Evolutionary conservation across 768 basidiomycete species (phyloP), one percentile per base, ranked within the genome.

Genomic region (Xerocomellus intermedius): DNA sequence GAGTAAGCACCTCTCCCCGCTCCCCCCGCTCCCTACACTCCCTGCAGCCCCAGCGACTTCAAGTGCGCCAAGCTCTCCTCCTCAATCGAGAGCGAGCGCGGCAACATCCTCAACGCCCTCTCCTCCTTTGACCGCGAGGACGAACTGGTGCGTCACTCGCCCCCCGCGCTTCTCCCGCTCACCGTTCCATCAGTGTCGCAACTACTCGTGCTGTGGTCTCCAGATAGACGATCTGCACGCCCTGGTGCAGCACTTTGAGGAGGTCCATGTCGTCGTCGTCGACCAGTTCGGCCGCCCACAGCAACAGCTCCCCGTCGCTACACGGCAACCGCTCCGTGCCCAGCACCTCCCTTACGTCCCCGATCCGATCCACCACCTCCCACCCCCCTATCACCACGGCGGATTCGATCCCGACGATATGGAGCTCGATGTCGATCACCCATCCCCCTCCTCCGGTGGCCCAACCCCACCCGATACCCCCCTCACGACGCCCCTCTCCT

Each of bases 241-340:
- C 3, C 84, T 96, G 12, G 81, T 96, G 3, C 91, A 95, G 71
- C 94, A 96, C 67, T 94, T 95, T 60, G 94, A 96, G 65, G 88
- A 93, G 56, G 84, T 85, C 44, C 94, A 96, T 68, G 89, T 95
- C 68, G 80, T 90, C 65, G 84, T 92, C 55, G 68, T 87, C 41
- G 76, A 80, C 58, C 73, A 77, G n/a, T 73, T 69, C 33, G 69
- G 68, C 17, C 74, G 65, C 14, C 60, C 67, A 12, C 73, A 79
- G 12, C 69, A 66, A n/a, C 68, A 64, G 30, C 42, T 62, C 57
- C 62, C 61, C 13, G 50, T 60, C 42, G 42, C 59, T 30, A 21
- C 64, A 59, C 10, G 30, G 30, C 68, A 63, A 14, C 66, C 56
- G 8, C 28, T 55, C 74, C 79, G 22, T 70, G 70, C 53, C 42